Evolutionary conservation across 1,284 basidiomycete genomes (phyloP), one percentile per base, ranked within the genome.

Genomic region (Cryptococcus sp.): DNA sequence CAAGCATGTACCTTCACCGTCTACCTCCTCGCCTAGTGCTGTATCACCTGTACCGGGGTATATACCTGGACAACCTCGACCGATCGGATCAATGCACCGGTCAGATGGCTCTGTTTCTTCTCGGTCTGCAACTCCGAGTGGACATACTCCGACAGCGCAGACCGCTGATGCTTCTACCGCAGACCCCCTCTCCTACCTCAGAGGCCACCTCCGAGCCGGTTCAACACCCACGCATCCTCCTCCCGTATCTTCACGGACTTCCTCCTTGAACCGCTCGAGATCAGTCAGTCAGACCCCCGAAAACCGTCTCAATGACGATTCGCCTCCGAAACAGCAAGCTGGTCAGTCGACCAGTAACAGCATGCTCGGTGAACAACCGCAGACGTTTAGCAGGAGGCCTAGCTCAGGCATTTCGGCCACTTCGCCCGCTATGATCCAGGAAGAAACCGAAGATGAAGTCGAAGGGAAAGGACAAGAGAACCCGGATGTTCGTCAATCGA

Each of bases 31-130:
- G 7, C 34, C 48, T 11, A 24, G 44, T 2, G 46, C 56, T 2
- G 46, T 50, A 4, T 52, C 57, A 1, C 49, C 61, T 4, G 41
- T 55, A 10, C 57, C 65, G 2, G 56, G 53, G 1, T 73, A 73
- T 47, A 59, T 70, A 2, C 71, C 71, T 4, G 71, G 71, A 39
- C 70, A 72, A 45, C 69, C 67, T 2, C 58, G 71, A 19, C 71
- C 71, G 1, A 60, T 73, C 21, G 58, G 71, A 22, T 53, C 57
- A 9, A 49, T 48, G 5, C 63, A 66, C 46, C 54, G 56, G 11
- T 65, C 65, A 1, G 59, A 64, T 28, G 60, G 54, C 5, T 67
- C 64, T 4, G 50, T 47, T 2, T 66, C 62, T 11, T 64, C 62
- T 1, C 52, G 60, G 42, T 50, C 64, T 7, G 56, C 45, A 1